Conservation (phyloP, 192 early-diverging fungal genomes). For the Coemansia asiatica region DNA sequence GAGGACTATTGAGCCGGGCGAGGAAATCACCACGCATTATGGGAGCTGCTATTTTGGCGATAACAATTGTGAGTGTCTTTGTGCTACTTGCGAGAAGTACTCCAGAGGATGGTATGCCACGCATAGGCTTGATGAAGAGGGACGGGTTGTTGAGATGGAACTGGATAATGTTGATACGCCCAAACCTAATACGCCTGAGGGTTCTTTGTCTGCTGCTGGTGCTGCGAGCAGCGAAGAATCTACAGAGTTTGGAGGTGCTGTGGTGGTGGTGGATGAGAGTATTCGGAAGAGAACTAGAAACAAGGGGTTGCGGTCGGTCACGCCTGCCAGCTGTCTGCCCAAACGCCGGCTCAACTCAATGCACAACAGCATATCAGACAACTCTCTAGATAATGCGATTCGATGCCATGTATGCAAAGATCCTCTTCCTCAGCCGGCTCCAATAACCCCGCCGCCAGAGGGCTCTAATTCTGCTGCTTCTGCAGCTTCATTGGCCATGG, state of each 20-base stretch:
- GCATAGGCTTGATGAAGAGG: neutral
- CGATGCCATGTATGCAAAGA: slow-evolving; percentile 10
- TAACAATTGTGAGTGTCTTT: slow-evolving; percentile 68
- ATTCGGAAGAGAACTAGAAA: slow-evolving; percentile 45
- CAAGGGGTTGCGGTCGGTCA: slow-evolving; percentile 38
- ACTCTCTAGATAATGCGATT: neutral
- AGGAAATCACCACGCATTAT: slow-evolving; percentile 72
- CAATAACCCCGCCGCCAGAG: too few species aligned
- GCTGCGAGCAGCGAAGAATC: too few species aligned
- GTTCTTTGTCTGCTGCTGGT: too few species aligned
- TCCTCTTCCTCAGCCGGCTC: too few species aligned
- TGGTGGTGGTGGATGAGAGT: slow-evolving; percentile 2
- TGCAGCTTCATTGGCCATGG: too few species aligned
- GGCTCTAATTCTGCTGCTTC: too few species aligned
- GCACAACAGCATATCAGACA: too few species aligned
- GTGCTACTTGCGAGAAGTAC: slow-evolving; percentile 70
- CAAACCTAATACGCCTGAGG: neutral
- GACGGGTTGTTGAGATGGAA: too few species aligned
- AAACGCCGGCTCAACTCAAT: neutral
- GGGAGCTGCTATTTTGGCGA: slow-evolving; percentile 68
- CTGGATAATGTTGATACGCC: too few species aligned
- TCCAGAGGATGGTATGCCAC: slow-evolving; percentile 41
- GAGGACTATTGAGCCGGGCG: slow-evolving; percentile 62
- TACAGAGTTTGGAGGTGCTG: too few species aligned
- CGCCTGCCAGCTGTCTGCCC: slow-evolving; percentile 31